These are phyloP conservation scores for Aspergillus sclerotioniger DNA, from an alignment of 495 filamentous ascomycete genomes.

Conservation along the genomic window DNA sequence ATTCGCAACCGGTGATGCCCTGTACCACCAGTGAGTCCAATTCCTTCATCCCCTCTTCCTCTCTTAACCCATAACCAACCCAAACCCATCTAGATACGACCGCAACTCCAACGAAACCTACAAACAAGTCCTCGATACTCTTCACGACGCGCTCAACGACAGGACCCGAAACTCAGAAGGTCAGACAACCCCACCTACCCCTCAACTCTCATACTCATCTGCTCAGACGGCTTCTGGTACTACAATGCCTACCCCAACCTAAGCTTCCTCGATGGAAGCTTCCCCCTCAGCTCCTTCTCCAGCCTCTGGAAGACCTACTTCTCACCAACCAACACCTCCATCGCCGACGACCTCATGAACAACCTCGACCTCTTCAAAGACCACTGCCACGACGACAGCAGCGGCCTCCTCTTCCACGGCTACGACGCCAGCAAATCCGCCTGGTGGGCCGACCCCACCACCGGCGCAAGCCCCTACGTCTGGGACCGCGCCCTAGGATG, in stretches of 20 bases:
- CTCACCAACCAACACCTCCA: conserved; percentile 33
- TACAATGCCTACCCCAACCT: conserved; percentile 49
- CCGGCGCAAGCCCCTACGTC: conserved; percentile 53
- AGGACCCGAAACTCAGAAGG: conserved; percentile 43
- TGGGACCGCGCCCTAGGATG: conserved; percentile 60
- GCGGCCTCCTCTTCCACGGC: conserved; percentile 54
- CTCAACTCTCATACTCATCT: conserved; percentile 1
- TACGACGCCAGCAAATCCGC: conserved; percentile 55
- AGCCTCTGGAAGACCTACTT: conserved; percentile 46
- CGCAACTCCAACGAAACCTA: conserved; percentile 33
- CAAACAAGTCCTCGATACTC: conserved; percentile 37
- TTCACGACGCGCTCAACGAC: conserved; percentile 45
- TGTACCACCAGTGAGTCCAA: conserved; percentile 32
- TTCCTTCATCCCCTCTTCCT: neutral
- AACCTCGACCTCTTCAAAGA: conserved; percentile 52
- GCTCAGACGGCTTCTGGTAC: conserved; percentile 53
- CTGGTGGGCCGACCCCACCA: conserved; percentile 54
- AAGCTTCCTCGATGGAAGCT: conserved; percentile 59
- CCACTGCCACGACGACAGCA: conserved; percentile 47
- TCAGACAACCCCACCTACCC: neutral
- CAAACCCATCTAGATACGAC: conserved; percentile 19
- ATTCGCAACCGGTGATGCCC: conserved; percentile 33
- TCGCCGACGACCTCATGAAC: conserved; percentile 44
- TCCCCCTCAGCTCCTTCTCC: conserved; percentile 52
- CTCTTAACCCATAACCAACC: neutral